A percentile compares a stretch with the other conserved stretches of the same genome.
phyloP scores from a whole-genome alignment of 1,139 yeast genomes.

The Citeromyces hawaiiensis region DNA sequence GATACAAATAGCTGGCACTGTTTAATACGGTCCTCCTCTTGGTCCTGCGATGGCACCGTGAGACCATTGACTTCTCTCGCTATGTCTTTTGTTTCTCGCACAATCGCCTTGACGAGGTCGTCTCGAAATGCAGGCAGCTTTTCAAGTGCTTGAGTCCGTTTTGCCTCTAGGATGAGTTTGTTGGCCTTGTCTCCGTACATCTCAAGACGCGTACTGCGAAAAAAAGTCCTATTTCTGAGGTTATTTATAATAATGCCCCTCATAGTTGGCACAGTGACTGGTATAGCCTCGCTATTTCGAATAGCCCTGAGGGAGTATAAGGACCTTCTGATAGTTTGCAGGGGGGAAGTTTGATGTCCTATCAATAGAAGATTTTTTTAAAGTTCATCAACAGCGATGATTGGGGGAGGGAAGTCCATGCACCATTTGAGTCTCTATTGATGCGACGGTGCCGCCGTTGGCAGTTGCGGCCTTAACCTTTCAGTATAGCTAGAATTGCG shows the following conservation, averaged over 20 bases:
- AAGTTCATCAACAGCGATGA: too few species aligned
- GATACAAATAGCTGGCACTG: constrained; percentile 73
- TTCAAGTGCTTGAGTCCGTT: constrained; percentile 56
- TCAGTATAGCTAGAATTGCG: too few species aligned
- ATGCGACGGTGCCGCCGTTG: too few species aligned
- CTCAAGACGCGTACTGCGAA: background rate
- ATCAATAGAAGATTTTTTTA: too few species aligned
- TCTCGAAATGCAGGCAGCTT: constrained; percentile 63
- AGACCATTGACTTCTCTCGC: constrained; percentile 30
- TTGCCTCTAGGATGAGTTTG: constrained; percentile 75
- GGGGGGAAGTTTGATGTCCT: too few species aligned
- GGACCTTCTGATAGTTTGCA: too few species aligned
- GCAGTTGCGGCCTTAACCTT: too few species aligned
- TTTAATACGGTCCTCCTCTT: constrained; percentile 27
- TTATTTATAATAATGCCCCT: background rate
- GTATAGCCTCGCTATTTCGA: too few species aligned
- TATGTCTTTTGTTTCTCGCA: constrained; percentile 45
- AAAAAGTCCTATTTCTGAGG: background rate
- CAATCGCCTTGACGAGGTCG: constrained; percentile 56
- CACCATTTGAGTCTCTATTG: too few species aligned
- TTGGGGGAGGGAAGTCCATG: too few species aligned
- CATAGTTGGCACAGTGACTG: too few species aligned
- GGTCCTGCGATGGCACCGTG: constrained; percentile 14
- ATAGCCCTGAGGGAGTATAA: too few species aligned
- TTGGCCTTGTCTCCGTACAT: constrained; percentile 90